Conservation (phyloP, 2,329 filamentous ascomycete genomes). For the Aspergillus fumigatus region DNA sequence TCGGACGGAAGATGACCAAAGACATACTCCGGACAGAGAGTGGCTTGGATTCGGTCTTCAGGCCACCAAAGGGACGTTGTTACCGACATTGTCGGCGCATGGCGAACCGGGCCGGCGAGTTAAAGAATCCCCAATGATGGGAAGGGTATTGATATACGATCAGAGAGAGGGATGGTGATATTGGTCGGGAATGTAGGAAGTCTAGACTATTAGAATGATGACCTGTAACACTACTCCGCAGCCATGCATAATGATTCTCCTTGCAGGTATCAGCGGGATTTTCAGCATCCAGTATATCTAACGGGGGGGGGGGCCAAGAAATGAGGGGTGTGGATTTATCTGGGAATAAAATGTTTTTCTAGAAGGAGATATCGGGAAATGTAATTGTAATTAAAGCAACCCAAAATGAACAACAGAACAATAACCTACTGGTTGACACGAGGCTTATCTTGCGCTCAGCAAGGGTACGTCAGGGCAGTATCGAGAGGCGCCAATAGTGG, state of each 20-base stretch:
- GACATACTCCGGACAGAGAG: slow-evolving; percentile 39
- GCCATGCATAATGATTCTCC: background rate
- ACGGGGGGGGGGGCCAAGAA: background rate
- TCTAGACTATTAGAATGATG: background rate
- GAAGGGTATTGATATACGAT: slow-evolving; percentile 6
- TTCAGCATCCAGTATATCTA: background rate
- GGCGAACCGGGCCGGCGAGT: slow-evolving; percentile 7
- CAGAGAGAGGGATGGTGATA: background rate
- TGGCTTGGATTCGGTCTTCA: slow-evolving; percentile 42
- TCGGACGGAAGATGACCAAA: slow-evolving; percentile 31
- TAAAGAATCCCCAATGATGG: slow-evolving; percentile 1
- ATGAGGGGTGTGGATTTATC: background rate
- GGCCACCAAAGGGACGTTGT: slow-evolving; percentile 42
- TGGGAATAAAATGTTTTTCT: background rate
- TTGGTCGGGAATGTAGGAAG: background rate
- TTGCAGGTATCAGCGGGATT: background rate
- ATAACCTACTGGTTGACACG: slow-evolving; percentile 7
- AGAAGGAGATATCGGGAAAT: slow-evolving; percentile 5
- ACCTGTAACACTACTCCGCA: background rate
- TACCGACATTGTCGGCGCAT: slow-evolving; percentile 23
- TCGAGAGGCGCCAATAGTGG: slow-evolving; percentile 19
- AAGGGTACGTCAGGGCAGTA: slow-evolving; percentile 16
- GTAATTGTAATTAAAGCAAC: background rate
- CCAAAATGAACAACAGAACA: background rate
- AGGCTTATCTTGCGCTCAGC: slow-evolving; percentile 25